phyloP scores from a whole-genome alignment of 805 yeast species.

The Candida adriatica region DNA sequence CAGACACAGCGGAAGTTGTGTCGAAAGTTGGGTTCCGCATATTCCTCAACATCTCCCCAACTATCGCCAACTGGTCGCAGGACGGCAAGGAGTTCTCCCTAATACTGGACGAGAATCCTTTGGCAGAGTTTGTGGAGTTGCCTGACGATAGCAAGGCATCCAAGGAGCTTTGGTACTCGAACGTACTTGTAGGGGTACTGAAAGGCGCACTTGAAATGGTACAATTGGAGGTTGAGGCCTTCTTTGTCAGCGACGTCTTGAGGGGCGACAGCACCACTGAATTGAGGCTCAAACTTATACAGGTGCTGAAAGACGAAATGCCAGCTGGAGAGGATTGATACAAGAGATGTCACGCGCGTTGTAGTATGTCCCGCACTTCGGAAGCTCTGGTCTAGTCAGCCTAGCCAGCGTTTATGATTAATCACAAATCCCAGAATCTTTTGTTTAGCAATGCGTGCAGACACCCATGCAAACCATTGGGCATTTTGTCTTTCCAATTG shows the following conservation, averaged over 20 bases:
- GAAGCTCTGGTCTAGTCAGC: too few species aligned
- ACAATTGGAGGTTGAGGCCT: constrained; percentile 82
- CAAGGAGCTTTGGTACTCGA: constrained; percentile 86
- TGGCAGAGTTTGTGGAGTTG: constrained; percentile 91
- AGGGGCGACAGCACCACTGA: constrained; percentile 83
- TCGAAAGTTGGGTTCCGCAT: constrained; percentile 86
- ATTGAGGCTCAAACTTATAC: constrained; percentile 61
- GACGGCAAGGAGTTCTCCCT: constrained; percentile 73
- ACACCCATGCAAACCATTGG: too few species aligned
- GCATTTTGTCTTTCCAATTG: too few species aligned
- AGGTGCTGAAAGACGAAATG: constrained; percentile 82
- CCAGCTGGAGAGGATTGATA: constrained; percentile 92
- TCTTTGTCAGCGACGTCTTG: constrained; percentile 70
- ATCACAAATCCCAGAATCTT: too few species aligned
- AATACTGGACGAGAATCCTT: constrained; percentile 76
- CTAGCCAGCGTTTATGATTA: too few species aligned
- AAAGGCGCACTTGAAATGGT: constrained; percentile 95
- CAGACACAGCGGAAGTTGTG: constrained; percentile 82
- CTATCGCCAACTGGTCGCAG: constrained; percentile 64
- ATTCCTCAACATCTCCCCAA: constrained; percentile 78
- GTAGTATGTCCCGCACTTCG: too few species aligned
- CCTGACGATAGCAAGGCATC: constrained; percentile 71
- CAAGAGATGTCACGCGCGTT: too few species aligned
- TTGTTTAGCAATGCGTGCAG: too few species aligned
- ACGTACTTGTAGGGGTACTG: constrained; percentile 81